Evolutionary conservation across 139 green algal genomes (phyloP).

Genomic region (Coelastrella sp.): DNA sequence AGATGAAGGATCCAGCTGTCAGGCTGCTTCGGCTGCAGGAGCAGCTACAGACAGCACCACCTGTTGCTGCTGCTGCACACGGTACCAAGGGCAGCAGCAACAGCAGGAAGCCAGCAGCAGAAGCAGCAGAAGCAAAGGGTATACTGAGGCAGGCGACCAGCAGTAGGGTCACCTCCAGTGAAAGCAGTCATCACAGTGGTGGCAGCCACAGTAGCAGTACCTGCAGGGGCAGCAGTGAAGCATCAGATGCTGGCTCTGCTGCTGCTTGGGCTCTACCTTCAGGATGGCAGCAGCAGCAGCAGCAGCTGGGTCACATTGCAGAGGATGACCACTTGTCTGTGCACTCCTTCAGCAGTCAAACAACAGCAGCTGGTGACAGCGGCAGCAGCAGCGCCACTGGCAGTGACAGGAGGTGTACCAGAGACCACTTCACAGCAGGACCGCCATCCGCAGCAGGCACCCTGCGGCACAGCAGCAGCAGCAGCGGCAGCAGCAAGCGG

Average conservation of each 20-base stretch:
- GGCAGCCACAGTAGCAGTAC: neutral
- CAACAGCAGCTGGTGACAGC: neutral
- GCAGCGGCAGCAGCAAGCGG: neutral
- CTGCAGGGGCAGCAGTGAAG: neutral
- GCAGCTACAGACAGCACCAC: neutral
- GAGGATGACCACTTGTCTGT: neutral
- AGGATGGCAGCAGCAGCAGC: neutral
- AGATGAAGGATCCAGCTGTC: conserved; percentile 42
- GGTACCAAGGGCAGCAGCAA: neutral
- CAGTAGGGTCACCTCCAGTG: neutral
- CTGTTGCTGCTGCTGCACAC: neutral
- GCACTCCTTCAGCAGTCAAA: neutral
- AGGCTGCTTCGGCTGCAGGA: conserved; percentile 46
- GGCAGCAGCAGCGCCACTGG: neutral
- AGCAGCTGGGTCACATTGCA: too few relatives aligned
- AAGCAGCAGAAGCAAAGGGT: neutral
- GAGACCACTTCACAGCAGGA: neutral
- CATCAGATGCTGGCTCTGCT: neutral
- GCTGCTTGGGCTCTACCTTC: neutral
- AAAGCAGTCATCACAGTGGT: neutral
- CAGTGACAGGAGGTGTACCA: neutral
- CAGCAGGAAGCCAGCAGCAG: conserved; percentile 1
- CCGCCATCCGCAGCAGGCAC: neutral
- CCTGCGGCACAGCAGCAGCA: neutral
- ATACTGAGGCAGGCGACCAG: neutral